These are phyloP conservation scores for Rubia balearica DNA, from an alignment of 305 asterid species.

Conservation along the genomic window DNA sequence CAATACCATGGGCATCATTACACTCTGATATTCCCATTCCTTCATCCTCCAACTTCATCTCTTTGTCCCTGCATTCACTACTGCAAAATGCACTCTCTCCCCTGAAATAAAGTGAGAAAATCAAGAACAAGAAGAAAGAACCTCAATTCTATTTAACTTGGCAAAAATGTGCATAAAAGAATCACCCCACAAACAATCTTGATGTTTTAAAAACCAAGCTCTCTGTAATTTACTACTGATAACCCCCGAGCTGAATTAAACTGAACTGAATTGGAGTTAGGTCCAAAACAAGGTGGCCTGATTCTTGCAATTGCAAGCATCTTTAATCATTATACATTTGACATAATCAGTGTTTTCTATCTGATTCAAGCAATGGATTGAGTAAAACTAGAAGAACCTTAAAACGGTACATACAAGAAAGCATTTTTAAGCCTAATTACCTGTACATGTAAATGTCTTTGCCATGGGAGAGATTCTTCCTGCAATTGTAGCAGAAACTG, in stretches of 20 bases:
- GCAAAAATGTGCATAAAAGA: neutral
- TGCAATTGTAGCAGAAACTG: conserved; percentile 65
- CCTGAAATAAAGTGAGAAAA: conserved; percentile 23
- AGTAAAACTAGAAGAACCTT: neutral
- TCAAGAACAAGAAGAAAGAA: neutral
- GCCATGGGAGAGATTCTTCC: conserved; percentile 67
- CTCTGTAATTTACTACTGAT: neutral
- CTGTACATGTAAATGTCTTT: conserved; percentile 84
- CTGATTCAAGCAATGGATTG: neutral
- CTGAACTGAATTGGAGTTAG: neutral
- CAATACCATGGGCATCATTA: conserved; percentile 27
- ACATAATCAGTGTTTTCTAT: neutral
- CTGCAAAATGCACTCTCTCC: conserved; percentile 69
- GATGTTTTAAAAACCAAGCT: neutral
- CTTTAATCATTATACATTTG: neutral
- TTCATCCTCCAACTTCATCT: conserved; percentile 46
- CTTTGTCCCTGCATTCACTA: conserved; percentile 49
- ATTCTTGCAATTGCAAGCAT: neutral
- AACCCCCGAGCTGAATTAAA: neutral
- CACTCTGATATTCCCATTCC: conserved; percentile 20
- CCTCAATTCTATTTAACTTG: neutral
- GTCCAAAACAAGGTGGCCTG: neutral
- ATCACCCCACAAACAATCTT: neutral
- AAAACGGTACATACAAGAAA: neutral
- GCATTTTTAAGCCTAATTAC: conserved; percentile 23